A percentile compares a stretch with the other conserved stretches of the same genome.
Conservation (phyloP, 306 rosid genomes). For the Ormosia semicastrata region DNA sequence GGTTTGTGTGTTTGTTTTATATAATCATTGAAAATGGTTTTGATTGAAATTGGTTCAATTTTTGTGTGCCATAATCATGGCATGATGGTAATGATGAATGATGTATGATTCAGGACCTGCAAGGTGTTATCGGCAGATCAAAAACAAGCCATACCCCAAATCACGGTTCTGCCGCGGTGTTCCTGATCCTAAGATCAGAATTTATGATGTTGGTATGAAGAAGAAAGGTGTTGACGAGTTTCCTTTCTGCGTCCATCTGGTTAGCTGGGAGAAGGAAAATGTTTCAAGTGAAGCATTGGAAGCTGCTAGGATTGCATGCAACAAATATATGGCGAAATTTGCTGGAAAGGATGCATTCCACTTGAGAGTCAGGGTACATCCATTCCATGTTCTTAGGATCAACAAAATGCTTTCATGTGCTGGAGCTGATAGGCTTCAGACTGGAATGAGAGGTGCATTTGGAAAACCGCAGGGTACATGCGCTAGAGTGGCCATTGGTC, state of each 20-base stretch:
- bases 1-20: background rate
- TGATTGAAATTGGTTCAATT: background rate
- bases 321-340: conserved; percentile 81
- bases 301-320: conserved; percentile 86
- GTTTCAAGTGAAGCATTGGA: conserved; percentile 87
- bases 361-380: conserved; percentile 88
- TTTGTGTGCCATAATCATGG: background rate
- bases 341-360: conserved; percentile 90
- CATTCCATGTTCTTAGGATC: conserved; percentile 86
- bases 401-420: conserved; percentile 81
- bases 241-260: conserved; percentile 89
- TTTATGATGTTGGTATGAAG: conserved; percentile 93
- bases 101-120: conserved; percentile 64
- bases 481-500: conserved; percentile 81
- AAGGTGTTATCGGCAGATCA: conserved; percentile 79
- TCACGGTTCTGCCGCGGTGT: conserved; percentile 95
- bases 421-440: conserved; percentile 85
- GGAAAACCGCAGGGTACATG: conserved; percentile 75
- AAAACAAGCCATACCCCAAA: conserved; percentile 82
- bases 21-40: background rate
- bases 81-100: background rate
- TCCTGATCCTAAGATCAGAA: conserved; percentile 89
- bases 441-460: conserved; percentile 90
- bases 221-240: conserved; percentile 92
- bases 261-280: conserved; percentile 89